These are phyloP conservation scores for Cardiospermum halicacabum DNA, from an alignment of 345 rosid species.

Conservation along the genomic window DNA sequence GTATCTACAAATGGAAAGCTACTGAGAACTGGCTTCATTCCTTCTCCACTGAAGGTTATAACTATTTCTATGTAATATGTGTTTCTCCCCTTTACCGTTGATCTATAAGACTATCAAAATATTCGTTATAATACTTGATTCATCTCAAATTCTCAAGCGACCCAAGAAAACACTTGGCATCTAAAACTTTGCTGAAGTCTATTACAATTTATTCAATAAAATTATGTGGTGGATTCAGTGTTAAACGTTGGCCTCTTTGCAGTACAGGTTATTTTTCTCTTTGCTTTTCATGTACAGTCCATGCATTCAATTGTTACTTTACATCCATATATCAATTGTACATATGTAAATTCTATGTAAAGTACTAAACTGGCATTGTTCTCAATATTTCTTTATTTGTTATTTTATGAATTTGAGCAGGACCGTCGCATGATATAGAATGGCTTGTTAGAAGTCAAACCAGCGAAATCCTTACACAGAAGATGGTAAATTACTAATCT, in stretches of 20 bases:
- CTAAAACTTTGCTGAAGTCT: constrained; percentile 47
- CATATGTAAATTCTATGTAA: not conserved
- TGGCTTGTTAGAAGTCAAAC: constrained; percentile 76
- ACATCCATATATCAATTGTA: not conserved
- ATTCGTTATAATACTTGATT: constrained; percentile 12
- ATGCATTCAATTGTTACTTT: not conserved
- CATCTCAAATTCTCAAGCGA: constrained; percentile 36
- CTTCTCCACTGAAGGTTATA: constrained; percentile 37
- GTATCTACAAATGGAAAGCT: constrained; percentile 28
- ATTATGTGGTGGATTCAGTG: constrained; percentile 87
- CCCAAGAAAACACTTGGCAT: constrained; percentile 25
- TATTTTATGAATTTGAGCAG: constrained; percentile 31
- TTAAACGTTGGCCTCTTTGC: constrained; percentile 77
- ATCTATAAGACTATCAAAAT: not conserved
- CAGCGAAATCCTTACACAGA: constrained; percentile 84
- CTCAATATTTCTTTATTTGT: not conserved
- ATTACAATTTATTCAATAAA: constrained; percentile 78
- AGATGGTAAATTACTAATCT: constrained; percentile 51
- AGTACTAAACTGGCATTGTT: constrained; percentile 6
- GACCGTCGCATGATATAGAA: constrained; percentile 79
- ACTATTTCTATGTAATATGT: not conserved
- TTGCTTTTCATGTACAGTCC: no score
- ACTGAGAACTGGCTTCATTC: constrained; percentile 25
- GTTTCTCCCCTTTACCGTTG: not conserved
- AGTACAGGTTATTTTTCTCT: no score